Evolutionary conservation across 164 flowering plant genomes (phyloP).

Genomic region (Vitis rotundifolia): DNA sequence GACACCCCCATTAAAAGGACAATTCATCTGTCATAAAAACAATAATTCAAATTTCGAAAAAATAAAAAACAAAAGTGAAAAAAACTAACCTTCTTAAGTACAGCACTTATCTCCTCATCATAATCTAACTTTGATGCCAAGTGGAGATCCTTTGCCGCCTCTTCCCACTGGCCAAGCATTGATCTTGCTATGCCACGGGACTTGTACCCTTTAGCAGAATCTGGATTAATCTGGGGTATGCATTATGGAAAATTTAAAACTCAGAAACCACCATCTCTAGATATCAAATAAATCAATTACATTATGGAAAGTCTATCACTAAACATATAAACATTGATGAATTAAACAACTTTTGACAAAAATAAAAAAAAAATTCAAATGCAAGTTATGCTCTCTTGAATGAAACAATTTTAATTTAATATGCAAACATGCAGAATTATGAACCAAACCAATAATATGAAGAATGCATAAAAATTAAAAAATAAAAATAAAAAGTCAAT

Average conservation of each 20-base stretch:
- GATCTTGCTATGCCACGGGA: conserved; percentile 87
- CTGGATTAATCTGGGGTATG: conserved; percentile 79
- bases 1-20: too few species aligned
- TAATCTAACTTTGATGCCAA: conserved; percentile 85
- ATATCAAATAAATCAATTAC: neutral
- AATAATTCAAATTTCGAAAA: neutral
- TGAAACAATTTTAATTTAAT: neutral
- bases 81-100: conserved; percentile 74
- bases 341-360: neutral
- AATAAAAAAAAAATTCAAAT: neutral
- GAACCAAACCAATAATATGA: too few species aligned
- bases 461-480: too few species aligned
- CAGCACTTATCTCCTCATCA: conserved; percentile 83
- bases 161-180: conserved; percentile 94
- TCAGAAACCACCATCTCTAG: neutral
- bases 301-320: neutral
- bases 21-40: neutral
- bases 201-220: conserved; percentile 97
- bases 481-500: too few species aligned
- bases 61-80: neutral
- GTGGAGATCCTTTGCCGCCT: conserved; percentile 94
- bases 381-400: neutral
- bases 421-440: too few species aligned
- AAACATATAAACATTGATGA: neutral
- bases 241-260: conserved; percentile 1